These are phyloP conservation scores for Cercospora sesami DNA, from an alignment of 2,329 filamentous ascomycete species.

Conservation along the genomic window DNA sequence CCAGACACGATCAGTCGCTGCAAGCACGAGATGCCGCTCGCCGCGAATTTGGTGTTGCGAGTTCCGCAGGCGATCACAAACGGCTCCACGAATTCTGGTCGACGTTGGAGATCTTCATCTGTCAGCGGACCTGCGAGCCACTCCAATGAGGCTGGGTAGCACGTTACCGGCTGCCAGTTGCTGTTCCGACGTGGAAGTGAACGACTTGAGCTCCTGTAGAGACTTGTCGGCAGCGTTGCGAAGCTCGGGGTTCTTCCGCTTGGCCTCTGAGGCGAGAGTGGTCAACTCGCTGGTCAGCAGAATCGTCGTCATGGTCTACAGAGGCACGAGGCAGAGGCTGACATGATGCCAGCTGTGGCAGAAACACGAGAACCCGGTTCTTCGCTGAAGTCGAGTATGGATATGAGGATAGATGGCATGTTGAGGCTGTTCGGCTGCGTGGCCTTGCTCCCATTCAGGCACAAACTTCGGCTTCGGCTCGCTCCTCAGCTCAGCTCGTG, in stretches of 20 bases:
- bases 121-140: constrained; percentile 28
- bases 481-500: background rate
- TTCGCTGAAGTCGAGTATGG: background rate
- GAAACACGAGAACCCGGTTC: background rate
- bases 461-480: background rate
- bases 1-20: constrained; percentile 78
- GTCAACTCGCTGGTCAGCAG: constrained; percentile 37
- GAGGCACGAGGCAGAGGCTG: background rate
- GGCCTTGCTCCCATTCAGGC: background rate
- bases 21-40: constrained; percentile 70
- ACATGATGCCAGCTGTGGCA: background rate
- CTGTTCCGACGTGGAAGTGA: constrained; percentile 72
- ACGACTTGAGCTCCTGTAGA: constrained; percentile 78
- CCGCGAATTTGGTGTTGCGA: constrained; percentile 85
- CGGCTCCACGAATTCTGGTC: constrained; percentile 82
- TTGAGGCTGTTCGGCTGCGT: background rate
- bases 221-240: constrained; percentile 91
- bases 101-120: constrained; percentile 73
- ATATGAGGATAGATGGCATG: constrained; percentile 2
- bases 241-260: constrained; percentile 88
- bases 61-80: constrained; percentile 92
- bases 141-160: background rate
- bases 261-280: constrained; percentile 65
- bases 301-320: constrained; percentile 33
- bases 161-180: constrained; percentile 67